Evolutionary conservation across 352 stramenopile species (phyloP), one percentile per base, ranked within the genome.

Genomic region (Phytopythium litorale): DNA sequence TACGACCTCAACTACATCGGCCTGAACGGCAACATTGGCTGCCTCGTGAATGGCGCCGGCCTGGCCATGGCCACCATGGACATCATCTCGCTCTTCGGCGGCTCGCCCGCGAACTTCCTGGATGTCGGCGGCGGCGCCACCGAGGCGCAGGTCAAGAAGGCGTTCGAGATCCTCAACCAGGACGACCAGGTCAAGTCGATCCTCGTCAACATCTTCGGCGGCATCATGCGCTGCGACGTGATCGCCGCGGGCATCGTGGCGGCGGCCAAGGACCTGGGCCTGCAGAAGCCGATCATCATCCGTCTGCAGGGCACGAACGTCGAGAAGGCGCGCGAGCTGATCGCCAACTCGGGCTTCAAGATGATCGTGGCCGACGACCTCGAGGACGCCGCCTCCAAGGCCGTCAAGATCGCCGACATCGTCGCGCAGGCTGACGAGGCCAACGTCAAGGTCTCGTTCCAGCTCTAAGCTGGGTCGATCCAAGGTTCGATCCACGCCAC

Each of bases 31-130:
- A 98, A 98, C 75, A 99, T 99, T 70, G 98, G 98, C 58, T 99
- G 98, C 82, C 98, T 99, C 78, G 97, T 99, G 42, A 99, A 99
- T 79, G 97, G 97, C 61, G 97, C 97, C 33, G 97, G 97, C 73
- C 81, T 99, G 42, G 97, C 97, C 68, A 99, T 99, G 97, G 88
- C 91, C 48, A 99, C 97, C 25, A 99, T 99, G 97, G 97, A 99
- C 75, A 99, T 99, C 73, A 99, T 99, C 81, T 97, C 98, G 72
- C 80, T 99, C 50, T 98, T 98, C 74, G 97, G 97, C 64, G 97
- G 97, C 56, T 88, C 79, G 38, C 97, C 97, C 38, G 97, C 97
- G 60, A 99, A 99, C 87, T 99, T 99, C 84, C 88, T 99, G 64
- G 97, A 99, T 70, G 97, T 99, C 16, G 97, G 97, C 48, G 96